Evolutionary conservation across 2,329 filamentous ascomycete species (phyloP).

Genomic region (Sporothrix brunneoviolacea): DNA sequence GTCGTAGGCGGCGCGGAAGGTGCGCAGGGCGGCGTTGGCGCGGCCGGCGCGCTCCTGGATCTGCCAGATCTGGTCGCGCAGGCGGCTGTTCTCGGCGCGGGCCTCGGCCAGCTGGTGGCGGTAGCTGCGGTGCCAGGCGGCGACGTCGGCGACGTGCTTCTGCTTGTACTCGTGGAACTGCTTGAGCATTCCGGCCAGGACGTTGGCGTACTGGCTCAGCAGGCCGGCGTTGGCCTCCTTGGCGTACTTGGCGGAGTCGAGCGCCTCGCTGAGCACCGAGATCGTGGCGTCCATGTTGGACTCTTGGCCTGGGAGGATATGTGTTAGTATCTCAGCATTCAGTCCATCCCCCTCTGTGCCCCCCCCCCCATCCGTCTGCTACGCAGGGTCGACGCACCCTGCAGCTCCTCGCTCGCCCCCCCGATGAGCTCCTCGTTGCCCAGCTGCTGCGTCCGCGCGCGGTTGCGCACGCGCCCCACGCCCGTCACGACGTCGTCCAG

Average conservation of each 20-base stretch:
- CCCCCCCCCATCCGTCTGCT: too few species aligned
- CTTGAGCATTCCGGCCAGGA: constrained; percentile 51
- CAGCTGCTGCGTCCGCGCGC: constrained; percentile 45
- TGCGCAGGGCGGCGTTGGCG: constrained; percentile 51
- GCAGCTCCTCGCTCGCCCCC: constrained; percentile 49
- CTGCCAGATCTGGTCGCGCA: constrained; percentile 61
- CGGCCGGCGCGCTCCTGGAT: constrained; percentile 55
- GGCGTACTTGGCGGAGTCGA: constrained; percentile 55
- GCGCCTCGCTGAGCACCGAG: constrained; percentile 53
- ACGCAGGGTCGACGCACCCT: constrained; percentile 35
- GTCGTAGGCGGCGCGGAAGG: constrained; percentile 50
- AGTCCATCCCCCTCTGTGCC: too few species aligned
- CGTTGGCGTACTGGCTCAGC: constrained; percentile 51
- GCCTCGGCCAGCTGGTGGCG: constrained; percentile 58
- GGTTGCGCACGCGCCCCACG: constrained; percentile 53
- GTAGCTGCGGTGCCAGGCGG: constrained; percentile 60
- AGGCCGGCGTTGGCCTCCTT: constrained; percentile 55
- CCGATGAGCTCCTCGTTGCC: constrained; percentile 54
- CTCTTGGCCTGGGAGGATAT: constrained; percentile 41
- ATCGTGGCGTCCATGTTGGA: constrained; percentile 46
- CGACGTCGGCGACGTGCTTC: constrained; percentile 54
- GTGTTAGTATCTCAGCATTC: constrained; percentile 9
- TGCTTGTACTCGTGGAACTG: constrained; percentile 62
- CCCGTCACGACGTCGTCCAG: constrained; percentile 60
- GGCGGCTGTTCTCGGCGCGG: constrained; percentile 54